Conservation (phyloP, 768 basidiomycete species). For the Leccinum variicolor region DNA sequence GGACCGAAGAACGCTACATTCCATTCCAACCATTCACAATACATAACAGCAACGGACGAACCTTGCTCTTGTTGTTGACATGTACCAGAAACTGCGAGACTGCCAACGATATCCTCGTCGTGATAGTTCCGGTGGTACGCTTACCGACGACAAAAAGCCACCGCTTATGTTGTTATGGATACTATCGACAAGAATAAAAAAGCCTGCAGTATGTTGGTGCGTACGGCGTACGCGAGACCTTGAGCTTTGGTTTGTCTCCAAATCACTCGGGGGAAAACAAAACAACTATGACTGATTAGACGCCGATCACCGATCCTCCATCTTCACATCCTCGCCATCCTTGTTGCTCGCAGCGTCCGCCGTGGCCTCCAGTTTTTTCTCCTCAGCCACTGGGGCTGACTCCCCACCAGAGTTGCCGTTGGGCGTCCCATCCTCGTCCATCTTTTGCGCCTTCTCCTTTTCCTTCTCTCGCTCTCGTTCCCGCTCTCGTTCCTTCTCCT, state of each 20-base stretch:
- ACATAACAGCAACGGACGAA: neutral
- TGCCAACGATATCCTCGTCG: too few relatives aligned
- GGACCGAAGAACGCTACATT: neutral
- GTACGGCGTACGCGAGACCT: too few relatives aligned
- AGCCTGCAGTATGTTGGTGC: too few relatives aligned
- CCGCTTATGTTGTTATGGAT: neutral
- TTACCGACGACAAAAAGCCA: neutral
- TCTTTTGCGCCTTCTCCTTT: constrained; percentile 25
- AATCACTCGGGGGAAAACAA: too few relatives aligned
- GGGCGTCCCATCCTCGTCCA: constrained; percentile 19
- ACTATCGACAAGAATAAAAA: neutral
- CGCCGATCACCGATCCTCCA: constrained; percentile 38
- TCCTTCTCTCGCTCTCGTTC: constrained; percentile 37
- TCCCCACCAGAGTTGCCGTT: constrained; percentile 27
- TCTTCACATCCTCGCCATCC: constrained; percentile 46
- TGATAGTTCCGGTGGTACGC: neutral
- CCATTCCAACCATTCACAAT: neutral
- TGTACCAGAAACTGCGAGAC: neutral
- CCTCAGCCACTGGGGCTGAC: constrained; percentile 30
- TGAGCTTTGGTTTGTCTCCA: too few relatives aligned
- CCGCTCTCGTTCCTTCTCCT: constrained; percentile 36
- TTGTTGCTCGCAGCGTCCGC: constrained; percentile 19
- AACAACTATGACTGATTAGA: neutral
- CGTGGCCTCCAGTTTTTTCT: constrained; percentile 21
- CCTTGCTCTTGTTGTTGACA: neutral